phyloP scores from a whole-genome alignment of 495 filamentous ascomycete genomes.

The Lepidopterella palustris region DNA sequence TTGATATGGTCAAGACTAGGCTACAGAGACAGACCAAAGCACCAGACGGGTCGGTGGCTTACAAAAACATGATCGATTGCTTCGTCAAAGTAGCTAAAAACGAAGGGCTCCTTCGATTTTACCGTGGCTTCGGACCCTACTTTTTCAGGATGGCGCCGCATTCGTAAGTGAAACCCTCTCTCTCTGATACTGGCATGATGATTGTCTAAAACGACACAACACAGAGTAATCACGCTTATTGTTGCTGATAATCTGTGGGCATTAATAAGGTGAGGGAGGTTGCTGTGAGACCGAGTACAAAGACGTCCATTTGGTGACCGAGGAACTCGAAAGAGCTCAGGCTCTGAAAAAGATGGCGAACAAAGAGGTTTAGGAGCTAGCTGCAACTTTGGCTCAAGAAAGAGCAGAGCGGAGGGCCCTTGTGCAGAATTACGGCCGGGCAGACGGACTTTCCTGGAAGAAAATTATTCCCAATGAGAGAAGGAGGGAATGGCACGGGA shows the following conservation, averaged over 20 bases:
- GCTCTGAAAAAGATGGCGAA: no score
- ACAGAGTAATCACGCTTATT: constrained; percentile 7
- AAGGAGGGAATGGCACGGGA: no score
- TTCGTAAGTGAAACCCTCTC: background rate
- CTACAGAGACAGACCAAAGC: background rate
- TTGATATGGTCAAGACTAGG: constrained; percentile 8
- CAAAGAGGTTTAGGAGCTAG: no score
- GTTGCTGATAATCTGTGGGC: constrained; percentile 3
- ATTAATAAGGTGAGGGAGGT: background rate
- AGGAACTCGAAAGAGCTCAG: no score
- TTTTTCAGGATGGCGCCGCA: constrained; percentile 8
- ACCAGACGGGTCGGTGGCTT: background rate
- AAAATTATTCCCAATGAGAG: no score
- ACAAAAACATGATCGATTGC: constrained; percentile 9
- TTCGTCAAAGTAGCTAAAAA: constrained; percentile 3
- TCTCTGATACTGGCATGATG: background rate
- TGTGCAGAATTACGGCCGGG: no score
- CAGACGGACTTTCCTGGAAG: no score
- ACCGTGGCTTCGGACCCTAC: constrained; percentile 8
- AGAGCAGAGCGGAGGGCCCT: no score
- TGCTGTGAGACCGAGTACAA: no score
- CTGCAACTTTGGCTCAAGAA: no score
- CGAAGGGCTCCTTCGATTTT: constrained; percentile 6
- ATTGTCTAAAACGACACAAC: background rate
- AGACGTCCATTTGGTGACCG: no score